Evolutionary conservation across 805 yeast species (phyloP), one percentile per base, ranked within the genome.

Genomic region (Wickerhamomyces chambardii): DNA sequence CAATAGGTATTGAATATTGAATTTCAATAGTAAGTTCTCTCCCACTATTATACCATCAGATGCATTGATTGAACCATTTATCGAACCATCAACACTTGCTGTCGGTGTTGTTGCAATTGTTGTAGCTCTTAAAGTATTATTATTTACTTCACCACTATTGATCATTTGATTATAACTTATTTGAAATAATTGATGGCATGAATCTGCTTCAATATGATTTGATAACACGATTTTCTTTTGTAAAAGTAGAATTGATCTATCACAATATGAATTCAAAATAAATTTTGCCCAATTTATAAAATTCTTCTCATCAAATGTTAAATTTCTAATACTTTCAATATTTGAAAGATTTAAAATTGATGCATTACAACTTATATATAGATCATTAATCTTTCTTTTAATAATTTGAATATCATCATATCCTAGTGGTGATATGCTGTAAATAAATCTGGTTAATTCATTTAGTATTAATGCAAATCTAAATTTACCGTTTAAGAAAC

Each of bases 401-500:
- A 74, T 54, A 16, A 59, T 59, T 35, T 63, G 61, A 32, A 72
- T 72, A 11, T 55, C 47, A 33, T 53, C 57, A 26, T 53, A 50
- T 4, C 70, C 58, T 31, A 70, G 58, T 29, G 64, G 59, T 19
- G 61, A 58, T 3, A 74, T 56, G 2, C 75, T 75, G 47, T 74
- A 70, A 15, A 72, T 61, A 17, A 63, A 63, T 40, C 61, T 61
- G 2, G 73, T 74, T 42, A 76, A 55, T 39, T 73, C 77, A 50
- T 74, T 73, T 37, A 75, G 51, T 14, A 76, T 66, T 15, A 69
- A 48, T 38, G 68, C 68, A 43, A 64, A 75, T 45, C 67, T 61
- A 50, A 69, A 74, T 42, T 73, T 73, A 4, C 74, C 70, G 39
- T 72, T 73, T 49, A 73, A 51, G 24, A 73, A 68, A 17, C 76